phyloP scores from a whole-genome alignment of 179 eudicot species.

The Amaranthus tricolor region DNA sequence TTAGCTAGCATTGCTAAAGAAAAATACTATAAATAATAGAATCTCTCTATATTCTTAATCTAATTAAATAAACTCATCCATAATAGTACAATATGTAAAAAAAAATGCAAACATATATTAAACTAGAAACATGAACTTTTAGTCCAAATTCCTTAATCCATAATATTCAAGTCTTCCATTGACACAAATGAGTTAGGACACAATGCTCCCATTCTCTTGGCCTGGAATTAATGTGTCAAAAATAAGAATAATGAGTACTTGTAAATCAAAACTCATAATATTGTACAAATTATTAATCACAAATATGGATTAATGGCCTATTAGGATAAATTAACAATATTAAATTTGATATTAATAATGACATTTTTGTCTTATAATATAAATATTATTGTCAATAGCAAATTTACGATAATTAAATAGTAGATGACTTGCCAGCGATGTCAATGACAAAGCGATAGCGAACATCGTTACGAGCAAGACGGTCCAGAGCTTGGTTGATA shows the following conservation, averaged over 20 bases:
- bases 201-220: neutral
- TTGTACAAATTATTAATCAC: neutral
- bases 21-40: no score
- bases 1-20: no score
- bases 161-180: neutral
- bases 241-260: no score
- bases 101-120: neutral
- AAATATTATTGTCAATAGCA: no score
- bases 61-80: neutral
- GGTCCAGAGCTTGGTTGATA: slow-evolving; percentile 60
- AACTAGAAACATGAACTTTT: neutral
- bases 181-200: neutral
- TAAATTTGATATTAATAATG: no score
- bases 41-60: neutral
- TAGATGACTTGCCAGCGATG: slow-evolving; percentile 47
- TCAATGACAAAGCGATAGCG: slow-evolving; percentile 82
- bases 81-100: neutral
- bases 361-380: no score
- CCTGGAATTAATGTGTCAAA: neutral
- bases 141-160: neutral
- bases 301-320: no score
- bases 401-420: slow-evolving; percentile 22
- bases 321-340: no score
- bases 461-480: slow-evolving; percentile 68
- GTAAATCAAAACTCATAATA: neutral